Evolutionary conservation across 306 rosid species (phyloP), one percentile per base, ranked within the genome.

Genomic region (Dryas drummondii): DNA sequence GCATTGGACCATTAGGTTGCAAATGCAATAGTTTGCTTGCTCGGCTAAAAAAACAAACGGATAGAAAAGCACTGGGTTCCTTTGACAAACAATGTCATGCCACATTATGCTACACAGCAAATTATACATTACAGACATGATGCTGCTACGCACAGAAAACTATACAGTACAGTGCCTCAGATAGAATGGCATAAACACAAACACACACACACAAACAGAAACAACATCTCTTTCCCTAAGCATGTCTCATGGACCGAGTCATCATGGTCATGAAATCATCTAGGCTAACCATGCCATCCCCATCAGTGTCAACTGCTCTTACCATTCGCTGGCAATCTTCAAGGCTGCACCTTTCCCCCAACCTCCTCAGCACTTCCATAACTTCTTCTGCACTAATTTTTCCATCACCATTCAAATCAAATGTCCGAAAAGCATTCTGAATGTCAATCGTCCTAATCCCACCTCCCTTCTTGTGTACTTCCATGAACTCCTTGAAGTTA

Each of bases 371-470:
- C 87, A 89, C 79, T 44, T 84, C 89, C 72, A 78, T 61, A 58
- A 94, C 81, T 82, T 94, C 97, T 79, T 87, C 96, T 1, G 99
- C 90, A 49, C 92, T 90, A 55, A 94, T 94, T 80, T 89, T 92
- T n/a, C 92, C 93, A 32, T 92, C 98, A 6, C 85, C 88, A 48
- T 90, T 92, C 84, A 66, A 77, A 79, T 94, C 99, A 51, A 85
- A 94, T 4, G 73, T 76, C 54, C 73, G 65, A 62, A 94, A 85
- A 9, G 97, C 98, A 60, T 49, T 85, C 56, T 88, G 86, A 66
- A 90, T 85, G 70, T 92, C 97, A 59, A 65, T 61, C 0, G 86
- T 76, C 57, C 73, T 84, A 55, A 92, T 65, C 51, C 96, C 97
- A 4, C 96, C 98, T 60, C 74, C 89, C 71, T 78, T 84, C 84